A percentile compares a stretch with the other conserved stretches of the same genome.
Conservation (phyloP, 108 stramenopile genomes). For the Pseudonitzschia multistriata region DNA sequence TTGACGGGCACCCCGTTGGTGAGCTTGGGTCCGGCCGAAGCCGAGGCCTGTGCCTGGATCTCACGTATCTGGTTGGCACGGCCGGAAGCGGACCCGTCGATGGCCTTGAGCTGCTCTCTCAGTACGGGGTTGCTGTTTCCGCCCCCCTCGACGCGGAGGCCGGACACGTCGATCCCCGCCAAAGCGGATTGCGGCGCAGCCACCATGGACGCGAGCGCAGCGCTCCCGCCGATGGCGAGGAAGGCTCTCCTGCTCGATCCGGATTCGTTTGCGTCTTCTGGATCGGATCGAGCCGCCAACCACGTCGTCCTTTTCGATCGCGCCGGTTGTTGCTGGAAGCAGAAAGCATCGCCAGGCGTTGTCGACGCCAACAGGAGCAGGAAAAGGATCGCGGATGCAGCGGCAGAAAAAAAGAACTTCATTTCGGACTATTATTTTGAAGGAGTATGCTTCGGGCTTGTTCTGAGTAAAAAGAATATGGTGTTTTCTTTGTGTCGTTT, state of each 20-base stretch:
- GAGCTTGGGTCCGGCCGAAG: neutral
- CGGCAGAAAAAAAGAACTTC: neutral
- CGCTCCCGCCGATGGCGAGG: neutral
- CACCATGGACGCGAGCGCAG: neutral
- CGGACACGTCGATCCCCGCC: constrained; percentile 40
- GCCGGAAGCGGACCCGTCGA: constrained; percentile 37
- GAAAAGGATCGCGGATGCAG: neutral
- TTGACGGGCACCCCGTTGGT: constrained; percentile 11
- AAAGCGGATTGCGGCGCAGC: constrained; percentile 18
- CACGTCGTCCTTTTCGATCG: neutral
- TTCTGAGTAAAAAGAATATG: no score
- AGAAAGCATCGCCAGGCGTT: neutral
- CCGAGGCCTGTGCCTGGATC: constrained; percentile 2
- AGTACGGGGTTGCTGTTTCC: constrained; percentile 22
- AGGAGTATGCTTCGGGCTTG: no score
- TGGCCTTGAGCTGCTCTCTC: constrained; percentile 33
- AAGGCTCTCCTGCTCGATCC: constrained; percentile 15
- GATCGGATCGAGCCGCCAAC: neutral
- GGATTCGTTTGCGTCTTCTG: neutral
- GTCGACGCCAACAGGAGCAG: neutral
- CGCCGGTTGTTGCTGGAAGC: neutral
- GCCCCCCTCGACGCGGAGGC: constrained; percentile 22
- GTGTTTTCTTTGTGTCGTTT: neutral
- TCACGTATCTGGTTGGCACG: constrained; percentile 28
- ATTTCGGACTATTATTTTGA: neutral